phyloP scores from a whole-genome alignment of 2,329 filamentous ascomycete species.

The Aureobasidium sp. region DNA sequence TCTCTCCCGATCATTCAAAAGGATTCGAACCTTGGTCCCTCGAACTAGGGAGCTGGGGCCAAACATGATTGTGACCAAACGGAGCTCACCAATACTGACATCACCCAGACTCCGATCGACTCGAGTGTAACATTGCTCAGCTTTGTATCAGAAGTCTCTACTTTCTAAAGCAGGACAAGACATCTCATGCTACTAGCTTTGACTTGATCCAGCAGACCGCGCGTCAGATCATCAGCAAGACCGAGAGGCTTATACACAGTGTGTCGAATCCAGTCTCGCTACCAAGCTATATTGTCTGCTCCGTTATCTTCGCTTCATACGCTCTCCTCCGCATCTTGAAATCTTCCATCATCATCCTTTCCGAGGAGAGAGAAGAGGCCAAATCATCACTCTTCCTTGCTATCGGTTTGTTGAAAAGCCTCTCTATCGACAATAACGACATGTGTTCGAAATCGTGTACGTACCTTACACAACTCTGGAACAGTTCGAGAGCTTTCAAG shows the following conservation, averaged over 20 bases:
- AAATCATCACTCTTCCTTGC: not conserved
- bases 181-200: not conserved
- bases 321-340: not conserved
- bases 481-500: not conserved
- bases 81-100: no score
- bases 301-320: not conserved
- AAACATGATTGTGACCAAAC: no score
- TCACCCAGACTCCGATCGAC: not conserved
- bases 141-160: conserved; percentile 1
- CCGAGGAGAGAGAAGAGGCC: not conserved
- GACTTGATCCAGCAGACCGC: not conserved
- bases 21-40: no score
- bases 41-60: no score
- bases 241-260: not conserved
- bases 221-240: not conserved
- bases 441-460: not conserved
- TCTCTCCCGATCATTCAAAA: no score
- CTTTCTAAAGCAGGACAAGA: not conserved
- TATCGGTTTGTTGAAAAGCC: not conserved
- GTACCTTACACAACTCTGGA: not conserved
- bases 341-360: not conserved
- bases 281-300: not conserved
- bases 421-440: not conserved
- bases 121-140: not conserved
- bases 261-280: not conserved